A percentile compares a stretch with the other conserved stretches of the same genome.
These are phyloP conservation scores for Dittrichia graveolens DNA, from an alignment of 129 eudicot genomes.

Conservation along the genomic window DNA sequence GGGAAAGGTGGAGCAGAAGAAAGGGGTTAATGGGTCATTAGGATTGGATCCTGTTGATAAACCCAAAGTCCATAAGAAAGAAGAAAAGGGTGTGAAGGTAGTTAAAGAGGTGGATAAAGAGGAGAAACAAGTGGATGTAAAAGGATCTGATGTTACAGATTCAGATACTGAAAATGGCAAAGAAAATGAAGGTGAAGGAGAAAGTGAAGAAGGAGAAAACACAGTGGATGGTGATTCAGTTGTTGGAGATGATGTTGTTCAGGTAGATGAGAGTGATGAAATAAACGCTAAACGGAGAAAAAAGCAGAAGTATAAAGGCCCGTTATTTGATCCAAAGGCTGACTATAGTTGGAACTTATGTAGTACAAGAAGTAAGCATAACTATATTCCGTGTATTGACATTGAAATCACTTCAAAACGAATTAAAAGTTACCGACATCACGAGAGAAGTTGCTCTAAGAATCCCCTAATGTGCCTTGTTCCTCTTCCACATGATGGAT, in stretches of 20 bases:
- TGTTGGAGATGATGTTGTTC: conserved; percentile 44
- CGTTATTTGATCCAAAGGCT: conserved; percentile 80
- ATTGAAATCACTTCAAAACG: conserved; percentile 54
- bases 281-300: conserved; percentile 33
- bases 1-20: conserved; percentile 40
- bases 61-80: conserved; percentile 31
- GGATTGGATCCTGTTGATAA: conserved; percentile 31
- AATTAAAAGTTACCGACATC: conserved; percentile 70
- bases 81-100: conserved; percentile 39
- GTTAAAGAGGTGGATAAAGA: conserved; percentile 31
- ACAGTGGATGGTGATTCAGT: conserved; percentile 46
- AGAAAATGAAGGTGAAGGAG: conserved; percentile 38
- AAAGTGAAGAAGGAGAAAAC: conserved; percentile 38
- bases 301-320: conserved; percentile 58
- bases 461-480: conserved; percentile 77
- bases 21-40: conserved; percentile 51
- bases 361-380: conserved; percentile 83
- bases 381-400: conserved; percentile 96
- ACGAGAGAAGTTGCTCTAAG: conserved; percentile 86
- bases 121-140: conserved; percentile 26
- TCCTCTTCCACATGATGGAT: conserved; percentile 89
- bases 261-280: conserved; percentile 42
- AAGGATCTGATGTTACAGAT: conserved; percentile 28
- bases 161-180: conserved; percentile 26
- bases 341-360: conserved; percentile 80